Evolutionary conservation across 139 green algal genomes (phyloP), one percentile per base, ranked within the genome.

Genomic region (Picochlorum sp.): DNA sequence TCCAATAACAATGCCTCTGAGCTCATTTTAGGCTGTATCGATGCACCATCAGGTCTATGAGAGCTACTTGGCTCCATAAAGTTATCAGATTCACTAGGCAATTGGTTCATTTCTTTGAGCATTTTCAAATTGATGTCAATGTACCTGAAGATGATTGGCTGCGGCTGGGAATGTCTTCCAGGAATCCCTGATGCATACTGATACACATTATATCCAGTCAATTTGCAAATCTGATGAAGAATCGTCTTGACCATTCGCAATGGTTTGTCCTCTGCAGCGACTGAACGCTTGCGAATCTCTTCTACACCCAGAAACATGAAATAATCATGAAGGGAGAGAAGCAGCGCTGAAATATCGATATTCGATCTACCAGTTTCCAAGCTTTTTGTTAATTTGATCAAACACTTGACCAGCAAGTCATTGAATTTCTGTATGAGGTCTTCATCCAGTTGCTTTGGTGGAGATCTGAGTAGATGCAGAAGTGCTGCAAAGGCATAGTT

Each of bases 211-310:
- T 69, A 64, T 16, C 85, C 85, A 74, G 78, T 68, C 57, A 82
- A 66, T 63, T 87, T 88, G 75, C 83, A 90, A n/a, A 97, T 74
- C 73, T 96, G 85, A 75, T 96, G 85, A 63, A 98, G 77, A 30
- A 97, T 76, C 16, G 92, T 98, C 79, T 97, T 97, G 34, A 97
- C 83, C 87, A 97, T 97, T 62, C 89, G 79, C 67, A 98, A 79
- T 9, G 90, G 87, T 80, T 97, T 95, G 83, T 98, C 92, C 54
- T 97, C 89, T 9, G 65, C 44, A 21, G 76, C n/a, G n/a, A n/a
- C 61, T 15, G 82, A 83, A 23, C 89, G 73, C 44, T 75, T 72
- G 45, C 88, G 74, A 49, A 98, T 88, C 76, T 97, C 92, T 34
- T 96, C 86, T 23, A 89, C 70, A 2, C 87, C 85, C 55, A 98